Conservation (phyloP, 1,139 yeast genomes). For the Candida frijolesensis region DNA sequence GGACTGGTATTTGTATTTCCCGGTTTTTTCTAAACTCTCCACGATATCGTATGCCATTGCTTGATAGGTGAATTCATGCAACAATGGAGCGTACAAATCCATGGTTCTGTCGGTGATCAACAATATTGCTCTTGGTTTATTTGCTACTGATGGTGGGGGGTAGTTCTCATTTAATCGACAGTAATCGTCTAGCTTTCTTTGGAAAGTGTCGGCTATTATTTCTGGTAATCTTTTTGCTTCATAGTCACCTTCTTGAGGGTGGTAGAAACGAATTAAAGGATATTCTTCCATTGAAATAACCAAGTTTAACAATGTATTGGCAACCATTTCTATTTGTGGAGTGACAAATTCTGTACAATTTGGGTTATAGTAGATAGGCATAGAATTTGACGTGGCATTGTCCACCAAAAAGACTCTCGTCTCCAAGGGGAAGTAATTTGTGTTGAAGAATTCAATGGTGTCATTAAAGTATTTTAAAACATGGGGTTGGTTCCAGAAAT, state of each 20-base stretch:
- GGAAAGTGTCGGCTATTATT: conserved; percentile 74
- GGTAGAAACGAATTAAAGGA: conserved; percentile 78
- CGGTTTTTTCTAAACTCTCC: conserved; percentile 50
- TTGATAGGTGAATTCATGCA: conserved; percentile 93
- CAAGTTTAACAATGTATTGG: conserved; percentile 63
- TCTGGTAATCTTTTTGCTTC: conserved; percentile 69
- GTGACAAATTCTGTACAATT: conserved; percentile 65
- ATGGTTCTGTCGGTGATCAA: conserved; percentile 80
- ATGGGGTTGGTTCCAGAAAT: conserved; percentile 34
- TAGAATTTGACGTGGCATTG: conserved; percentile 48
- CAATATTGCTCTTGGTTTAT: conserved; percentile 71
- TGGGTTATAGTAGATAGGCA: conserved; percentile 74
- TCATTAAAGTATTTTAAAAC: conserved; percentile 34
- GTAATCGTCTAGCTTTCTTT: conserved; percentile 70
- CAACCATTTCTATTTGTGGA: conserved; percentile 59
- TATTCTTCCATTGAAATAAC: conserved; percentile 85
- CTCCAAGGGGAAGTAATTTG: conserved; percentile 38
- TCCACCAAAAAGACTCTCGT: conserved; percentile 43
- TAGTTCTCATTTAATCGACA: conserved; percentile 69
- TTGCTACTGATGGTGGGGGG: conserved; percentile 55
- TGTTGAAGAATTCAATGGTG: conserved; percentile 28
- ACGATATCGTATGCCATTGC: conserved; percentile 86
- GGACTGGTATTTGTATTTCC: conserved; percentile 59
- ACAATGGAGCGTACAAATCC: conserved; percentile 80
- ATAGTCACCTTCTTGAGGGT: conserved; percentile 48